Evolutionary conservation across 2,329 filamentous ascomycete genomes (phyloP).

Genomic region (Sordariomycetes sp.): DNA sequence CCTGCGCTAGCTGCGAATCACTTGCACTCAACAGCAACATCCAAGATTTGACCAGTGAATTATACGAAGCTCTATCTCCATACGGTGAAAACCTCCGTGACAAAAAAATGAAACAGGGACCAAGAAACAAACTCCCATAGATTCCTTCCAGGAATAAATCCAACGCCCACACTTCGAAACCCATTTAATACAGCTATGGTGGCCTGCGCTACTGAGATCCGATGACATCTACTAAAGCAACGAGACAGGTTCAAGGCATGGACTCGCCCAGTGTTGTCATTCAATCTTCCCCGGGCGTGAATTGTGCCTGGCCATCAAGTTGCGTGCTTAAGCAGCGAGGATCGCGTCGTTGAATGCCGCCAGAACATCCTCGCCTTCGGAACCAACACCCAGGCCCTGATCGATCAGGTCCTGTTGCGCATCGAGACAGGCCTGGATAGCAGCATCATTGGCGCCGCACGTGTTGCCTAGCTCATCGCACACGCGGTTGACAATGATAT

Average conservation of each 20-base stretch:
- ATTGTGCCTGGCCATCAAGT: not conserved
- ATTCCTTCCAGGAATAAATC: not conserved
- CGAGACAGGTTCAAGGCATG: no score
- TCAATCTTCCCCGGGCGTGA: not conserved
- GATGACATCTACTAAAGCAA: no score
- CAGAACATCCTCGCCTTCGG: constrained; percentile 7
- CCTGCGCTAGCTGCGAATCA: no score
- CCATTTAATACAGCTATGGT: no score
- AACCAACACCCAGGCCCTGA: constrained; percentile 7
- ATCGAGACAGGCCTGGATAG: constrained; percentile 37
- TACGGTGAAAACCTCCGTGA: no score
- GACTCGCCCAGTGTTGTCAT: not conserved
- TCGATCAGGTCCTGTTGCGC: constrained; percentile 31
- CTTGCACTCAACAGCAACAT: no score
- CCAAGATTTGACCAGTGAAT: no score
- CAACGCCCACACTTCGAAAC: no score
- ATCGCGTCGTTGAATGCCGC: constrained; percentile 8
- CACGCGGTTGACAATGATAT: constrained; percentile 65
- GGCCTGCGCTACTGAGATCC: no score
- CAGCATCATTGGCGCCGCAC: constrained; percentile 51
- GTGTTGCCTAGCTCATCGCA: constrained; percentile 60
- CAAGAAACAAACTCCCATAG: not conserved
- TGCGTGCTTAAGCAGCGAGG: constrained; percentile 2
- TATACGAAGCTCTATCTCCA: no score
- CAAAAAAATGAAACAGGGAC: not conserved